Percentiles rank a stretch among this genome's conserved stretches.
Evolutionary conservation across 441 rosid species (phyloP).

Genomic region (Sinapis alba): DNA sequence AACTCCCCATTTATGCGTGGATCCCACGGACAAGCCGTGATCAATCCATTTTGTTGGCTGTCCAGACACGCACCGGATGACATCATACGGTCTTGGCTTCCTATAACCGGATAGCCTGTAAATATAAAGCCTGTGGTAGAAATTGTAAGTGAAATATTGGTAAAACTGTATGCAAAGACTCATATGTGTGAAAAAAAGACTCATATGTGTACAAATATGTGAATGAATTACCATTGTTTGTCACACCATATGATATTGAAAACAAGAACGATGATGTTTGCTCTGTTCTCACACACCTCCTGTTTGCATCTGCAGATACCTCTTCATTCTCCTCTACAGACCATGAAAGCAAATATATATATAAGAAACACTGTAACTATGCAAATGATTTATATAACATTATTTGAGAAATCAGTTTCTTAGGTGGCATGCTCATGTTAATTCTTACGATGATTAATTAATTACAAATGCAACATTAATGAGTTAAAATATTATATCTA

Average conservation of each 20-base stretch:
- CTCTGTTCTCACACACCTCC: slow-evolving; percentile 7
- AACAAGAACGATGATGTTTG: background rate
- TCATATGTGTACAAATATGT: background rate
- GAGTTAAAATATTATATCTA: no score
- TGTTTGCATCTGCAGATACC: background rate
- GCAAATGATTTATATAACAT: background rate
- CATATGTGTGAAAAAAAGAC: no score
- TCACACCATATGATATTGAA: slow-evolving; percentile 4
- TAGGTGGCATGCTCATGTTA: no score
- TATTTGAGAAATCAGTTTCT: no score
- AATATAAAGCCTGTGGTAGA: background rate
- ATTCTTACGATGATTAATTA: no score
- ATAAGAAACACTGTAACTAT: background rate
- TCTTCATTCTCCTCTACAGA: slow-evolving; percentile 31
- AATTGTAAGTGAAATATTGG: background rate
- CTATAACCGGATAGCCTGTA: slow-evolving; percentile 68
- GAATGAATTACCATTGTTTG: slow-evolving; percentile 9
- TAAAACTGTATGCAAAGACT: no score
- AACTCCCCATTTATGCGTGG: slow-evolving; percentile 59
- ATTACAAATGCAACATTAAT: no score
- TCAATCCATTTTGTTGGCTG: slow-evolving; percentile 38
- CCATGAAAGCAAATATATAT: background rate
- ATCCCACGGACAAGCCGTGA: slow-evolving; percentile 72
- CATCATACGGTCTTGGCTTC: slow-evolving; percentile 59
- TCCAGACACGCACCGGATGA: slow-evolving; percentile 69